These are phyloP conservation scores for Boletus pseudopeckii DNA, from an alignment of 768 basidiomycete species.

Conservation along the genomic window DNA sequence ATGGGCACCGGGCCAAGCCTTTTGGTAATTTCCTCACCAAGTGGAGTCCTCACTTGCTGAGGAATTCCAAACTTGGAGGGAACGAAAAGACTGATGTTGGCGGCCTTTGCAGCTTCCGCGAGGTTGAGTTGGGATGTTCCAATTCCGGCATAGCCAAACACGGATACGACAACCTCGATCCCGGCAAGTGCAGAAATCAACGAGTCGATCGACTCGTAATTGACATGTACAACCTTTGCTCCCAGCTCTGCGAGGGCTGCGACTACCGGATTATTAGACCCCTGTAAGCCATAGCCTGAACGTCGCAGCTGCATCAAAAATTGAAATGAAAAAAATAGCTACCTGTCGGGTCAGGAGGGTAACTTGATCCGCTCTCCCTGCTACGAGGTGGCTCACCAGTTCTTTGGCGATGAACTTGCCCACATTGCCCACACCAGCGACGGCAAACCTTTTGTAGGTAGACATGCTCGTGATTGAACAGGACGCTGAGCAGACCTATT, in stretches of 20 bases:
- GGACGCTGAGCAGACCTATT: not conserved
- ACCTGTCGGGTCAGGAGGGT: constrained; percentile 1
- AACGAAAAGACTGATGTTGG: not conserved
- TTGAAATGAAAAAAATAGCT: not conserved
- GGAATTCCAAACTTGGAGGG: not conserved
- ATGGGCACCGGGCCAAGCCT: not conserved
- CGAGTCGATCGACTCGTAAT: not conserved
- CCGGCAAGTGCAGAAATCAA: not conserved
- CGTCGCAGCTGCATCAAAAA: not conserved
- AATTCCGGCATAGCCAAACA: not conserved
- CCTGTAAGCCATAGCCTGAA: not conserved
- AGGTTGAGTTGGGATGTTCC: not conserved
- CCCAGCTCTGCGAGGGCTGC: not conserved
- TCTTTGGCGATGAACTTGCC: not conserved
- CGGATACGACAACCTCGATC: not conserved
- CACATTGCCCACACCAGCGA: constrained; percentile 1
- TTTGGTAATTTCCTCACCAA: not conserved
- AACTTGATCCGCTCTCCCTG: not conserved
- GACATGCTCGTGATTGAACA: not conserved
- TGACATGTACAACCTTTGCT: not conserved
- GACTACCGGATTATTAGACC: not conserved
- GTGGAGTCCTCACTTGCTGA: not conserved
- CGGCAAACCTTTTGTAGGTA: not conserved
- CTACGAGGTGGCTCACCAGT: not conserved
- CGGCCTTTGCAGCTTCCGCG: not conserved